A percentile compares a stretch with the other conserved stretches of the same genome.
These are phyloP conservation scores for Gossypium gossypioides DNA, from an alignment of 441 rosid genomes.

Conservation along the genomic window DNA sequence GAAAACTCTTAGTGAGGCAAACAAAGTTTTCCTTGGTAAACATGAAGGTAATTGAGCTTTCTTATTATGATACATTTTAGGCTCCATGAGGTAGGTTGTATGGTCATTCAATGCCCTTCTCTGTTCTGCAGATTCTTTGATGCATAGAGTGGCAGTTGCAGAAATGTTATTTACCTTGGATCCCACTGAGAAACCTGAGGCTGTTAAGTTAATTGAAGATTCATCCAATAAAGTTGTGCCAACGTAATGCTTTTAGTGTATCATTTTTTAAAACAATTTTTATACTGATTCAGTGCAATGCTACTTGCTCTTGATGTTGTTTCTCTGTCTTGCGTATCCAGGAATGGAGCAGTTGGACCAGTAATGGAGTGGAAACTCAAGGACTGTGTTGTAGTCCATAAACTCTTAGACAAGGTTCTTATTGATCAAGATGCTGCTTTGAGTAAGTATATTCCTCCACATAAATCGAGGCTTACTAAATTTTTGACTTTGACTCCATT, in stretches of 20 bases:
- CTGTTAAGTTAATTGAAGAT: constrained; percentile 78
- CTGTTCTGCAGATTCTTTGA: constrained; percentile 61
- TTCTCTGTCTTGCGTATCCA: constrained; percentile 14
- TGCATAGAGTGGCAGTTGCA: constrained; percentile 97
- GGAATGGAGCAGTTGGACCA: constrained; percentile 60
- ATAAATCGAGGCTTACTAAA: not conserved
- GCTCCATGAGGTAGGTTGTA: not conserved
- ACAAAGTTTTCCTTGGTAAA: constrained; percentile 55
- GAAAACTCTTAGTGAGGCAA: constrained; percentile 70
- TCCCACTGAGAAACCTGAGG: constrained; percentile 60
- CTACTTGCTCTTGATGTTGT: not conserved
- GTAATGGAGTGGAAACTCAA: constrained; percentile 72
- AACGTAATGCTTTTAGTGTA: constrained; percentile 31
- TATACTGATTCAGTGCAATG: not conserved
- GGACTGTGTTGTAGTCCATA: constrained; percentile 76
- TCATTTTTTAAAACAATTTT: constrained; percentile 1
- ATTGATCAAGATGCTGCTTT: constrained; percentile 59
- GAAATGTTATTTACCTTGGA: constrained; percentile 76
- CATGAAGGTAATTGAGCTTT: constrained; percentile 49
- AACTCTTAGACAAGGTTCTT: constrained; percentile 48
- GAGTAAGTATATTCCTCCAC: constrained; percentile 43
- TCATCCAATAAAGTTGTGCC: constrained; percentile 44
- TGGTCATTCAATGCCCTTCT: constrained; percentile 2
- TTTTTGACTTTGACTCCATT: not conserved
- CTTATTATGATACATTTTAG: not conserved